Evolutionary conservation across 148 eudicot species (phyloP).

Genomic region (Cornus suecica): DNA sequence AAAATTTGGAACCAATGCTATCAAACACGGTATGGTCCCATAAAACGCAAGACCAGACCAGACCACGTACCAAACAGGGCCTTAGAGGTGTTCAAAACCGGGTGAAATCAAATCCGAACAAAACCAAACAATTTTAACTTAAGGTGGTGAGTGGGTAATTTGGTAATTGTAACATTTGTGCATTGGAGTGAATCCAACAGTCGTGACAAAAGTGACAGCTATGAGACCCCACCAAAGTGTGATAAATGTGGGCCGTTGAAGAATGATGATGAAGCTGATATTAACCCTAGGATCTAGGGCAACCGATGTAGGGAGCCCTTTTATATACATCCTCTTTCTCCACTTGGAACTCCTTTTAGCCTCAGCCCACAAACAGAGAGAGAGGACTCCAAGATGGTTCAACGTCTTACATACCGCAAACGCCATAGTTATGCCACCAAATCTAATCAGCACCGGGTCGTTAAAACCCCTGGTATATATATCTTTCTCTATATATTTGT

Average conservation of each 20-base stretch:
- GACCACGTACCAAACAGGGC: too few relatives aligned
- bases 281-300: slow-evolving; percentile 7
- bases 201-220: too few relatives aligned
- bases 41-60: too few relatives aligned
- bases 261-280: not conserved
- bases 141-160: too few relatives aligned
- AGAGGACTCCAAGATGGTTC: slow-evolving; percentile 40
- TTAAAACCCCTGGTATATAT: slow-evolving; percentile 62
- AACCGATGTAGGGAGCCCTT: not conserved
- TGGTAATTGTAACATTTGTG: too few relatives aligned
- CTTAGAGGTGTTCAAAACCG: too few relatives aligned
- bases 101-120: too few relatives aligned
- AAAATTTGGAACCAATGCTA: too few relatives aligned
- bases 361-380: slow-evolving; percentile 13
- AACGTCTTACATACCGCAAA: slow-evolving; percentile 49
- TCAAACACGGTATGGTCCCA: too few relatives aligned
- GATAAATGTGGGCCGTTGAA: not conserved
- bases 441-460: slow-evolving; percentile 63
- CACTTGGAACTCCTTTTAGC: not conserved
- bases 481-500: not conserved
- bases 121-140: too few relatives aligned
- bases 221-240: not conserved
- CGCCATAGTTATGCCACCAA: slow-evolving; percentile 74
- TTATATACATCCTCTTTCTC: not conserved
- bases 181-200: too few relatives aligned